These are phyloP conservation scores for Pseudocercospora fuligena DNA, from an alignment of 2,329 filamentous ascomycete genomes.

Conservation along the genomic window DNA sequence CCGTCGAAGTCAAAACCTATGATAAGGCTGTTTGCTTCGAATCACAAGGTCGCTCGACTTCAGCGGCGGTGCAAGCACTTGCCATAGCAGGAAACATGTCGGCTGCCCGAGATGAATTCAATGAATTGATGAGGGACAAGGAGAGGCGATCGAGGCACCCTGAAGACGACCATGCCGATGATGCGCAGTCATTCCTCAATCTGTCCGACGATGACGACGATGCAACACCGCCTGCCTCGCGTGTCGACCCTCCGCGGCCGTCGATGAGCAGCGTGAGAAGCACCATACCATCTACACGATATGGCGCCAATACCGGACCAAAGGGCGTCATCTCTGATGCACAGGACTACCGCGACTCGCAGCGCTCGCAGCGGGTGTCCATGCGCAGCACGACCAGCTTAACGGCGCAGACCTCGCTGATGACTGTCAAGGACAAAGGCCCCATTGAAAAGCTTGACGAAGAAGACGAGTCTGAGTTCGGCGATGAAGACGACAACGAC, in stretches of 20 bases:
- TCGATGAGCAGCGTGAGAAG: slow-evolving; percentile 48
- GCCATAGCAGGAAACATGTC: slow-evolving; percentile 44
- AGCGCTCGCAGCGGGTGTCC: slow-evolving; percentile 36
- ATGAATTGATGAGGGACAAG: slow-evolving; percentile 56
- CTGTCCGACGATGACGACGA: slow-evolving; percentile 51
- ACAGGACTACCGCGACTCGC: slow-evolving; percentile 65
- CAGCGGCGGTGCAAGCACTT: slow-evolving; percentile 7
- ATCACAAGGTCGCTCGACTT: background rate
- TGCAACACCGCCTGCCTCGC: slow-evolving; percentile 60
- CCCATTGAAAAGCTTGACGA: slow-evolving; percentile 34
- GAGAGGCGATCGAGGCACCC: slow-evolving; percentile 49
- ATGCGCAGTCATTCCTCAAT: slow-evolving; percentile 42
- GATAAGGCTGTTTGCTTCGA: slow-evolving; percentile 13
- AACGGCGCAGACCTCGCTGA: slow-evolving; percentile 23
- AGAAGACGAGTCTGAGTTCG: slow-evolving; percentile 58
- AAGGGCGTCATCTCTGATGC: slow-evolving; percentile 89
- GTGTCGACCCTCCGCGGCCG: slow-evolving; percentile 48
- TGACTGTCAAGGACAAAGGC: slow-evolving; percentile 20
- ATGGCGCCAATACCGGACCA: slow-evolving; percentile 75
- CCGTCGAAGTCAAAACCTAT: slow-evolving; percentile 16
- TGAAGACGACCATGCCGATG: slow-evolving; percentile 54
- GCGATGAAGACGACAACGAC: slow-evolving; percentile 72
- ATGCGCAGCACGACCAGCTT: slow-evolving; percentile 31
- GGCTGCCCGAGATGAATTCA: slow-evolving; percentile 57
- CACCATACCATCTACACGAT: slow-evolving; percentile 65